phyloP scores from a whole-genome alignment of 805 yeast species.

The Lachancea thermotolerans region DNA sequence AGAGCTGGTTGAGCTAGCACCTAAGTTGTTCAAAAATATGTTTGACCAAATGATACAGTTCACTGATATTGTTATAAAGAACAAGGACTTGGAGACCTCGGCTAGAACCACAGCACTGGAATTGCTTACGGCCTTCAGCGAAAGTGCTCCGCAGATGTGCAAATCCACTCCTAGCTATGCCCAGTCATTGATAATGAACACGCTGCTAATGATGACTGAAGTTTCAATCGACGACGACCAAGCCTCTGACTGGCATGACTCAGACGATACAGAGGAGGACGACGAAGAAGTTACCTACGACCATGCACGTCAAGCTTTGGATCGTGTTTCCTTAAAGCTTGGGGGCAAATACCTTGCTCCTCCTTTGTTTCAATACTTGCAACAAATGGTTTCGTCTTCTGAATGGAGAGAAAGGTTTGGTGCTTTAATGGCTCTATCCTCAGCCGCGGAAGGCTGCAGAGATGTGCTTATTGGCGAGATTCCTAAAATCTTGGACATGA shows the following conservation, averaged over 20 bases:
- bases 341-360: slow-evolving; percentile 80
- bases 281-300: slow-evolving; percentile 82
- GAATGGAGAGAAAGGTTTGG: slow-evolving; percentile 96
- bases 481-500: slow-evolving; percentile 73
- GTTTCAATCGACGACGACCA: slow-evolving; percentile 86
- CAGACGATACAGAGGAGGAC: slow-evolving; percentile 71
- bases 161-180: slow-evolving; percentile 69
- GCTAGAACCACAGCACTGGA: slow-evolving; percentile 87
- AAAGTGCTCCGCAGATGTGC: slow-evolving; percentile 94
- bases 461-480: slow-evolving; percentile 80
- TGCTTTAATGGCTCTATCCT: slow-evolving; percentile 91
- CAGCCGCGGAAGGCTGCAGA: slow-evolving; percentile 96
- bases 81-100: slow-evolving; percentile 67
- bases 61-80: slow-evolving; percentile 74
- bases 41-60: slow-evolving; percentile 83
- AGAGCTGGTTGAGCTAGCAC: slow-evolving; percentile 88
- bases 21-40: slow-evolving; percentile 88
- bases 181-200: slow-evolving; percentile 60
- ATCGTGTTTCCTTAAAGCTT: slow-evolving; percentile 76
- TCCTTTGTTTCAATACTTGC: slow-evolving; percentile 80
- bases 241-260: slow-evolving; percentile 78
- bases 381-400: slow-evolving; percentile 67
- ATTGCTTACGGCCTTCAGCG: slow-evolving; percentile 82
- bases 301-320: slow-evolving; percentile 92
- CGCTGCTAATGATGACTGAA: slow-evolving; percentile 84